Conservation (phyloP, 2,329 filamentous ascomycete species). For the Monilinia aucupariae region DNA sequence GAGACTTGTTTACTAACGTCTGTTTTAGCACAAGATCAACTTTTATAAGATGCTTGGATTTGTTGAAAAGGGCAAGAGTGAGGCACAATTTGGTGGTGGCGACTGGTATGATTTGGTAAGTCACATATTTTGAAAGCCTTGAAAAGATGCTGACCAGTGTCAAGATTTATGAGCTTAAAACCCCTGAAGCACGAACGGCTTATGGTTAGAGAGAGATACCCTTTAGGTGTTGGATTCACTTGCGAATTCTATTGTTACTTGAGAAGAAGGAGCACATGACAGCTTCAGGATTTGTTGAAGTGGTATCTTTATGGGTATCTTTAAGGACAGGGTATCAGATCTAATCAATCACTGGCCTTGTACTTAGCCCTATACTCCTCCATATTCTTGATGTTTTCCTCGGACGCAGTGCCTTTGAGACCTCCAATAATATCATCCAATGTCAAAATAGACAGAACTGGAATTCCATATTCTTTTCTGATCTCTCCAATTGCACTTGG, state of each 20-base stretch:
- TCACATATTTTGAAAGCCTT: background rate
- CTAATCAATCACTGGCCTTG: conserved; percentile 48
- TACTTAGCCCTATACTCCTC: conserved; percentile 68
- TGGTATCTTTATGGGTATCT: conserved; percentile 4
- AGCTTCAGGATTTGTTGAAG: background rate
- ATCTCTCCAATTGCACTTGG: conserved; percentile 83
- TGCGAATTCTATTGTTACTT: background rate
- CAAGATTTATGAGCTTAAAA: conserved; percentile 4
- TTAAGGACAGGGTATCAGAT: conserved; percentile 19
- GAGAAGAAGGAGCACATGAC: background rate
- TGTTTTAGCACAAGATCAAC: conserved; percentile 53
- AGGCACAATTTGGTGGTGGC: conserved; percentile 68
- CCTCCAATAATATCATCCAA: conserved; percentile 76
- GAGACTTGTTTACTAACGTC: conserved; percentile 5
- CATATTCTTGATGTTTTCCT: conserved; percentile 59
- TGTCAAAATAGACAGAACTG: conserved; percentile 76
- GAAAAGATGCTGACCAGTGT: background rate
- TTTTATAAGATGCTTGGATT: conserved; percentile 80
- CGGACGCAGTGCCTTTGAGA: conserved; percentile 55
- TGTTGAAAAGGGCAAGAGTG: conserved; percentile 60
- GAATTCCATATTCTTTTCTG: conserved; percentile 74
- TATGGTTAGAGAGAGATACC: conserved; percentile 22
- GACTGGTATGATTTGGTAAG: conserved; percentile 78
- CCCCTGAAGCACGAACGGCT: conserved; percentile 24
- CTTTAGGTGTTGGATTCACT: background rate